Evolutionary conservation across 345 rosid species (phyloP).

Genomic region (Citrus reticulata): DNA sequence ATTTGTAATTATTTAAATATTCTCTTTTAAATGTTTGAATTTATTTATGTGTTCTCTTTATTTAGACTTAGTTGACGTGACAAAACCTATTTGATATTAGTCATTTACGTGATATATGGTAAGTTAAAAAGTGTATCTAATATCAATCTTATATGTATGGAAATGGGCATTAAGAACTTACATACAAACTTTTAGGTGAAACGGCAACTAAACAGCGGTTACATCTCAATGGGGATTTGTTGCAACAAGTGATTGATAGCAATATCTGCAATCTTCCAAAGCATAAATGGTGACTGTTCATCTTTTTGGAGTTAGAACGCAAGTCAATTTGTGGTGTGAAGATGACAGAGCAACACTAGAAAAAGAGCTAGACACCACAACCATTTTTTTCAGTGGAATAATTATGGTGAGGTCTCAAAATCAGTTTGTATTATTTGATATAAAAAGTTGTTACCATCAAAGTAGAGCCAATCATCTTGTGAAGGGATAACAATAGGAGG

Average conservation of each 20-base stretch:
- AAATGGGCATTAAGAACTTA: too few relatives aligned
- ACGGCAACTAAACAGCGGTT: not conserved
- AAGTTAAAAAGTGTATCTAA: too few relatives aligned
- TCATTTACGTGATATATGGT: too few relatives aligned
- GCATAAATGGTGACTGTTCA: conserved; percentile 29
- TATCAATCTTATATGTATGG: too few relatives aligned
- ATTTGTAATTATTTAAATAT: too few relatives aligned
- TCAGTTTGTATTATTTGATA: conserved; percentile 21
- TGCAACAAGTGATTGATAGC: conserved; percentile 3
- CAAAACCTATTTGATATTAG: too few relatives aligned
- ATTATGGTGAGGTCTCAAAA: conserved; percentile 31
- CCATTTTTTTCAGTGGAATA: not conserved
- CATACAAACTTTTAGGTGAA: not conserved
- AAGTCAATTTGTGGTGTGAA: conserved; percentile 27
- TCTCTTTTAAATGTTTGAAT: too few relatives aligned
- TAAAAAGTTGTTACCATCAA: conserved; percentile 20
- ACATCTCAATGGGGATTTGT: not conserved
- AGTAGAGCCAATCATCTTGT: conserved; percentile 8
- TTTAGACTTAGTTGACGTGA: not conserved
- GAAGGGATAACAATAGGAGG: not conserved
- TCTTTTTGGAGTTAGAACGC: conserved; percentile 22
- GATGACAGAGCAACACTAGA: conserved; percentile 43
- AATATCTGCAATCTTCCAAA: conserved; percentile 21
- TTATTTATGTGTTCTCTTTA: not conserved
- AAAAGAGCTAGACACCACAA: conserved; percentile 32